These are phyloP conservation scores for Saraca asoca DNA, from an alignment of 331 rosid species.

Conservation along the genomic window DNA sequence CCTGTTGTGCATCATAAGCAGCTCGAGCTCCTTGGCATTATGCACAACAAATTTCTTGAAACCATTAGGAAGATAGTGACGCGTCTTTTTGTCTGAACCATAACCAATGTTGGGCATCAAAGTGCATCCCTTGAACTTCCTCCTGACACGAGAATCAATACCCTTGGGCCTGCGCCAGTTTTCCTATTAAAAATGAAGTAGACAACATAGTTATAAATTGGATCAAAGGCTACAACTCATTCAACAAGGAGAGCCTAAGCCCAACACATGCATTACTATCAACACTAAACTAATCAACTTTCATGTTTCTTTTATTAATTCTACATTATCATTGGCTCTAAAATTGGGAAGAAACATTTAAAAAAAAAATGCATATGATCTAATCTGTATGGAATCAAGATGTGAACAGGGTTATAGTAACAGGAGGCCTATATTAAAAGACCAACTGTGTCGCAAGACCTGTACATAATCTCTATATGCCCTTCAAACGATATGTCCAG, in stretches of 20 bases:
- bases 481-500: conserved; percentile 70
- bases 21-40: conserved; percentile 69
- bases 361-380: not conserved
- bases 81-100: conserved; percentile 85
- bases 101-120: conserved; percentile 91
- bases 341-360: not conserved
- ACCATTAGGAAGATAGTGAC: conserved; percentile 79
- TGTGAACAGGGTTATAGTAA: conserved; percentile 77
- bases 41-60: conserved; percentile 90
- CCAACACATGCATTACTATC: no score
- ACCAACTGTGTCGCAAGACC: conserved; percentile 89
- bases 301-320: not conserved
- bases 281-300: no score
- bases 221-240: not conserved
- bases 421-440: conserved; percentile 41
- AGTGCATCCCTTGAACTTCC: conserved; percentile 82
- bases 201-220: not conserved
- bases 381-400: not conserved
- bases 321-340: not conserved
- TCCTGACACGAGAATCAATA: conserved; percentile 83
- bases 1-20: conserved; percentile 96
- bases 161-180: conserved; percentile 96
- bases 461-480: conserved; percentile 54
- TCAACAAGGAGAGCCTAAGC: no score
- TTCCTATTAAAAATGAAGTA: conserved; percentile 35